Conservation (phyloP, 345 rosid genomes). For the Camelina hispida region DNA sequence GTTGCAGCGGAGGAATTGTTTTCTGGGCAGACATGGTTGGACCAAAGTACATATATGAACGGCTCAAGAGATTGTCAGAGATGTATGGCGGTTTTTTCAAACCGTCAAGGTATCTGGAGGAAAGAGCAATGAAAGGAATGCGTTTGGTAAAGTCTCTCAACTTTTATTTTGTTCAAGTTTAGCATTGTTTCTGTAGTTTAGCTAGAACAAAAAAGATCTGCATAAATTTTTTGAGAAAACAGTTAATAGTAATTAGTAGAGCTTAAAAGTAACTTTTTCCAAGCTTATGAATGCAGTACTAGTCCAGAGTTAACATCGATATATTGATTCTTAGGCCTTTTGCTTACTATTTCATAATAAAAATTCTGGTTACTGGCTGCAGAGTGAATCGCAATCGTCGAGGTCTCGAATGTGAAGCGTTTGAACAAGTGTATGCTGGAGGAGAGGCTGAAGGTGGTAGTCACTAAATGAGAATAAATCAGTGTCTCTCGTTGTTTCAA, state of each 20-base stretch:
- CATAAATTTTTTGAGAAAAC: neutral
- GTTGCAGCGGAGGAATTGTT: slow-evolving; percentile 82
- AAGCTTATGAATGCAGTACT: neutral
- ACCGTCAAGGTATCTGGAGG: slow-evolving; percentile 86
- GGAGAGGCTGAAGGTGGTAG: slow-evolving; percentile 18
- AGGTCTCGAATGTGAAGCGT: slow-evolving; percentile 37
- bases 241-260: neutral
- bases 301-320: neutral
- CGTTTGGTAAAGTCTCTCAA: slow-evolving; percentile 60
- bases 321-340: neutral
- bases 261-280: neutral
- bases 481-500: slow-evolving; percentile 23
- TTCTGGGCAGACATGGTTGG: slow-evolving; percentile 92
- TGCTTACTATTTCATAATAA: neutral
- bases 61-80: slow-evolving; percentile 76
- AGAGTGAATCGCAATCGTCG: slow-evolving; percentile 39
- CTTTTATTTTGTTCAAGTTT: slow-evolving; percentile 20
- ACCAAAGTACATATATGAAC: slow-evolving; percentile 59
- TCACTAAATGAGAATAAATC: slow-evolving; percentile 34
- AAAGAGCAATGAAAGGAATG: slow-evolving; percentile 75
- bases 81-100: slow-evolving; percentile 69
- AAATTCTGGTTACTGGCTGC: slow-evolving; percentile 18
- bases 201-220: neutral
- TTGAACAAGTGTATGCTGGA: slow-evolving; percentile 17
- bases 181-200: slow-evolving; percentile 1